Conservation (phyloP, 768 basidiomycete genomes). For the Lepiota brunneoincarnata region DNA sequence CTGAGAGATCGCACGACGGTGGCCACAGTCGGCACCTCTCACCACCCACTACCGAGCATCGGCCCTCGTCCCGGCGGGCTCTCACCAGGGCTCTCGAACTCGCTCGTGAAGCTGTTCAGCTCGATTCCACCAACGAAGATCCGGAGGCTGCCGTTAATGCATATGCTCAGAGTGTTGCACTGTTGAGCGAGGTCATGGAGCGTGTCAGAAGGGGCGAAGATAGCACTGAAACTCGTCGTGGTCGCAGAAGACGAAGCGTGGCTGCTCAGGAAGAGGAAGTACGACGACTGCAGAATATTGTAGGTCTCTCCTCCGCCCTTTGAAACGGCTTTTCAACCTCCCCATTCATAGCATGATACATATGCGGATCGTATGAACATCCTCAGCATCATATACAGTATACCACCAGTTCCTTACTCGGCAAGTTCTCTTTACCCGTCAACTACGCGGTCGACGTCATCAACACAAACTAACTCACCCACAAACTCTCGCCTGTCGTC, state of each 20-base stretch:
- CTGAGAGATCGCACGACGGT: conserved; percentile 21
- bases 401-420: conserved; percentile 72
- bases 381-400: conserved; percentile 84
- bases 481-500: conserved; percentile 46
- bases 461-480: conserved; percentile 49
- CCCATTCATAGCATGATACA: conserved; percentile 73
- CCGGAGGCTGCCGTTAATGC: conserved; percentile 87
- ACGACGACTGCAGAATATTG: conserved; percentile 80
- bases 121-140: conserved; percentile 86
- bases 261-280: conserved; percentile 94
- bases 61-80: conserved; percentile 81
- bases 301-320: conserved; percentile 36
- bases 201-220: conserved; percentile 85
- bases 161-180: conserved; percentile 81
- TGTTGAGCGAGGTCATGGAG: conserved; percentile 92
- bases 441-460: conserved; percentile 31
- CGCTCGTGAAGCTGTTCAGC: conserved; percentile 85
- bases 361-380: conserved; percentile 95
- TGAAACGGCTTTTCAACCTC: conserved; percentile 11
- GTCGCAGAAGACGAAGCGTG: conserved; percentile 67
- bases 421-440: conserved; percentile 47
- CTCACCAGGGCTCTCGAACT: conserved; percentile 84
- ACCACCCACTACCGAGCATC: conserved; percentile 31
- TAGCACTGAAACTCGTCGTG: conserved; percentile 60
- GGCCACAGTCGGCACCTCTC: conserved; percentile 20